These are phyloP conservation scores for Colletotrichum musicola DNA, from an alignment of 2,329 filamentous ascomycete species.

Conservation along the genomic window DNA sequence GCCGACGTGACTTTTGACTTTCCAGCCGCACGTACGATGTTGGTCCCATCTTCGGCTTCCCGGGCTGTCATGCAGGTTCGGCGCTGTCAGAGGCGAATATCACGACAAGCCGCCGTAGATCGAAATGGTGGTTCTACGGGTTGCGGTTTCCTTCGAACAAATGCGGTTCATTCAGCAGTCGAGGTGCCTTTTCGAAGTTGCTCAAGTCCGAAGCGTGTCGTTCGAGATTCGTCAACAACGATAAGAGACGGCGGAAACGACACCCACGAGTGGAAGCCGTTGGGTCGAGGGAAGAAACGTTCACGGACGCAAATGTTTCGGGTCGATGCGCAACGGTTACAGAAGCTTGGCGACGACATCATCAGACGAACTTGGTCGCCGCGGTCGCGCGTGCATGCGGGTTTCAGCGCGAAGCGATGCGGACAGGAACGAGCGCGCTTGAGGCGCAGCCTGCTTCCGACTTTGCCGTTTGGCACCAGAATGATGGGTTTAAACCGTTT, in stretches of 20 bases:
- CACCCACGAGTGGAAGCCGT: background rate
- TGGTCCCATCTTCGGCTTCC: conserved; percentile 31
- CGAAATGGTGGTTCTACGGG: background rate
- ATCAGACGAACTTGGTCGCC: conserved; percentile 19
- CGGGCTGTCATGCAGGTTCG: conserved; percentile 15
- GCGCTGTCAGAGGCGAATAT: conserved; percentile 5
- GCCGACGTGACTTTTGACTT: conserved; percentile 23
- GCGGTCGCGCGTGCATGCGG: conserved; percentile 2
- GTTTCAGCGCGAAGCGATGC: conserved; percentile 24
- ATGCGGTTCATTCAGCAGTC: background rate
- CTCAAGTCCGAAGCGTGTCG: background rate
- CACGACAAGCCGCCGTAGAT: background rate
- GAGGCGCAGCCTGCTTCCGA: conserved; percentile 23
- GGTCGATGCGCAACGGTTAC: conserved; percentile 22
- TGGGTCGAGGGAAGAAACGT: background rate
- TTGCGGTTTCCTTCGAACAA: too few relatives aligned
- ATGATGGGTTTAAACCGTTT: background rate
- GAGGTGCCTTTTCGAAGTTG: too few relatives aligned
- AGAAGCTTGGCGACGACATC: conserved; percentile 19
- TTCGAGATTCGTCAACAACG: background rate
- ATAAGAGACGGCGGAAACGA: background rate
- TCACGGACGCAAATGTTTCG: conserved; percentile 22
- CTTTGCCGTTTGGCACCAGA: background rate
- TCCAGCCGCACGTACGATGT: conserved; percentile 11
- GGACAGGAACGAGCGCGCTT: conserved; percentile 5